phyloP scores from a whole-genome alignment of 495 filamentous ascomycete genomes.

The Penicillium atrosanguineum region DNA sequence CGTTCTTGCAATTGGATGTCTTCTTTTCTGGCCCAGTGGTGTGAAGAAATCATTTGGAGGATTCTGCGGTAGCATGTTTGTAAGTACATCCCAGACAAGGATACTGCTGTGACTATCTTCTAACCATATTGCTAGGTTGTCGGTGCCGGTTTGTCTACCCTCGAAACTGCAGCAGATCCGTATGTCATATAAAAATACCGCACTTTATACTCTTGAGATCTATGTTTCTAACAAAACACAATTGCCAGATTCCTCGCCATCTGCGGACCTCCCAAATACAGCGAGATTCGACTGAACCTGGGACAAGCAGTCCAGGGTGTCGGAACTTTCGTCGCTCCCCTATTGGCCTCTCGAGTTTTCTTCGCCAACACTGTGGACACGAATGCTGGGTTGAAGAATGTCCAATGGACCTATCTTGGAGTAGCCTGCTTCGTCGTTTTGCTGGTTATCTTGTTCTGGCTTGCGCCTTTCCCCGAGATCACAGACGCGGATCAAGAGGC shows the following conservation, averaged over 20 bases:
- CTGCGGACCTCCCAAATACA: conserved; percentile 66
- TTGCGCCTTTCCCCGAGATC: conserved; percentile 66
- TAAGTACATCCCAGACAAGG: neutral
- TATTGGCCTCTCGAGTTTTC: conserved; percentile 66
- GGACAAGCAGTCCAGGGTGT: conserved; percentile 68
- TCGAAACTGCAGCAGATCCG: conserved; percentile 73
- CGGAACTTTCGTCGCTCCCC: conserved; percentile 58
- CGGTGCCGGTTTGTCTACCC: conserved; percentile 63
- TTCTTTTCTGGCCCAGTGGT: conserved; percentile 61
- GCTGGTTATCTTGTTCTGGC: conserved; percentile 62
- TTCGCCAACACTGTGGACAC: conserved; percentile 57
- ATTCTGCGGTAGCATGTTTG: conserved; percentile 66
- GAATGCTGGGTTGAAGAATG: conserved; percentile 48
- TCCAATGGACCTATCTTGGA: conserved; percentile 75
- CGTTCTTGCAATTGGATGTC: conserved; percentile 60
- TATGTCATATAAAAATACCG: neutral
- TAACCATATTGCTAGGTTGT: conserved; percentile 42
- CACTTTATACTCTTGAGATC: neutral
- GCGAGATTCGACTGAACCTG: conserved; percentile 68
- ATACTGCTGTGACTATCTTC: neutral
- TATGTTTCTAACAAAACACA: neutral
- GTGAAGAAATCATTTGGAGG: conserved; percentile 63
- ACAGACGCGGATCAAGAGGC: conserved; percentile 72
- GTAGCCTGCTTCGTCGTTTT: conserved; percentile 67
- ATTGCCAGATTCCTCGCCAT: conserved; percentile 52